phyloP scores from a whole-genome alignment of 2,329 filamentous ascomycete genomes.

The Fusarium sp. region DNA sequence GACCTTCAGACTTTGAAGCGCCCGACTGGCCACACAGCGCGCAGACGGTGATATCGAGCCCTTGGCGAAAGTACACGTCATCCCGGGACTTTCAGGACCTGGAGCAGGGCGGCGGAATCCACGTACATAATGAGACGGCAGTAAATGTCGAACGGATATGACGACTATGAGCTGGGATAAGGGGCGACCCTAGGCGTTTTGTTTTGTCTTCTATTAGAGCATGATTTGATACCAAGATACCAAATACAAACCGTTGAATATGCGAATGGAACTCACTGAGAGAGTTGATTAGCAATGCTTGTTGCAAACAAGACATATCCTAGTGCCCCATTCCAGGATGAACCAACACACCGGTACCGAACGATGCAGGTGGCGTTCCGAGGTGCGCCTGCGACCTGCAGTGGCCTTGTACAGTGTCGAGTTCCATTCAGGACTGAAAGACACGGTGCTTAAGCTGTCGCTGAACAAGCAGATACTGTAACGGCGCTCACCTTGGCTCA shows the following conservation, averaged over 20 bases:
- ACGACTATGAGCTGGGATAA: slow-evolving; percentile 16
- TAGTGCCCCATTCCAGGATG: not conserved
- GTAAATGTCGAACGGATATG: slow-evolving; percentile 20
- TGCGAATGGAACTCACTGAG: not conserved
- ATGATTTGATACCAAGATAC: slow-evolving; percentile 20
- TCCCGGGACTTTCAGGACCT: slow-evolving; percentile 21
- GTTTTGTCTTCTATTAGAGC: slow-evolving; percentile 15
- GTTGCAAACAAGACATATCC: not conserved
- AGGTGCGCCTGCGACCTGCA: not conserved
- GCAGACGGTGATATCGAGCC: slow-evolving; percentile 27
- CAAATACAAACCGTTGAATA: slow-evolving; percentile 17
- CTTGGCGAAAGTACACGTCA: slow-evolving; percentile 29
- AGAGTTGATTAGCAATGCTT: not conserved
- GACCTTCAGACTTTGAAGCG: slow-evolving; percentile 21
- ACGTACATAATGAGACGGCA: slow-evolving; percentile 22
- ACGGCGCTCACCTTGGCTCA: slow-evolving; percentile 8
- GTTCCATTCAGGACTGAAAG: not conserved
- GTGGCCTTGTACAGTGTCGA: not conserved
- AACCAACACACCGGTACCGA: slow-evolving; percentile 8
- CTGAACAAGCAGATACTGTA: slow-evolving; percentile 16
- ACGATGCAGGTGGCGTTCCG: not conserved
- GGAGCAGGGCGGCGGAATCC: slow-evolving; percentile 15
- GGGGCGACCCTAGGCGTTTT: slow-evolving; percentile 30
- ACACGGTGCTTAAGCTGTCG: not conserved
- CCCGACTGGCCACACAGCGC: slow-evolving; percentile 24